phyloP scores from a whole-genome alignment of 23 red algal genomes.

The Agarophyton chilense region DNA sequence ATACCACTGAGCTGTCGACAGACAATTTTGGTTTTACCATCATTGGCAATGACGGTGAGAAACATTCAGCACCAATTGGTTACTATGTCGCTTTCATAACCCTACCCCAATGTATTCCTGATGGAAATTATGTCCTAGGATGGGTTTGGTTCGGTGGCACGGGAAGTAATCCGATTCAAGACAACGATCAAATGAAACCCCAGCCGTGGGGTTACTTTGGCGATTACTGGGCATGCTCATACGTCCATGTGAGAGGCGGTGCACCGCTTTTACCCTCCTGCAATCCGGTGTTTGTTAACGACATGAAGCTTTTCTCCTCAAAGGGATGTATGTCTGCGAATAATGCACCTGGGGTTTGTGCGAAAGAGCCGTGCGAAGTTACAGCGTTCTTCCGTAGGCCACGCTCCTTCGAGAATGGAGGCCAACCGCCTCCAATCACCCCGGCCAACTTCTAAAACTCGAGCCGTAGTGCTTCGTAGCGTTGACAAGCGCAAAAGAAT shows the following conservation, averaged over 20 bases:
- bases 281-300: slow-evolving; percentile 33
- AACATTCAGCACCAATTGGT: not conserved
- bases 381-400: not conserved
- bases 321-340: slow-evolving; percentile 24
- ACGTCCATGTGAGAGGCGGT: slow-evolving; percentile 30
- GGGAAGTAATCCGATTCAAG: not conserved
- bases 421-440: not conserved
- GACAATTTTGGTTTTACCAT: slow-evolving; percentile 12
- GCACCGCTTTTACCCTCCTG: not conserved
- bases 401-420: not conserved
- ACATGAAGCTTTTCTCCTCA: slow-evolving; percentile 13
- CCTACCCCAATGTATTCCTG: slow-evolving; percentile 10
- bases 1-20: not conserved
- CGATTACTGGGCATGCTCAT: slow-evolving; percentile 60
- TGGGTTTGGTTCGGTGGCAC: slow-evolving; percentile 62
- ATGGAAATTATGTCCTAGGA: slow-evolving; percentile 44
- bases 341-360: slow-evolving; percentile 7
- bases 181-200: not conserved
- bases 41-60: slow-evolving; percentile 39
- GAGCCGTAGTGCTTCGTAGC: no score
- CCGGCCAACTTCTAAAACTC: not conserved
- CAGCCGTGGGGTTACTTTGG: slow-evolving; percentile 12
- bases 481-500: no score
- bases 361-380: slow-evolving; percentile 2
- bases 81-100: slow-evolving; percentile 11